phyloP scores from a whole-genome alignment of 805 yeast genomes.

The Saturnispora mendoncae region DNA sequence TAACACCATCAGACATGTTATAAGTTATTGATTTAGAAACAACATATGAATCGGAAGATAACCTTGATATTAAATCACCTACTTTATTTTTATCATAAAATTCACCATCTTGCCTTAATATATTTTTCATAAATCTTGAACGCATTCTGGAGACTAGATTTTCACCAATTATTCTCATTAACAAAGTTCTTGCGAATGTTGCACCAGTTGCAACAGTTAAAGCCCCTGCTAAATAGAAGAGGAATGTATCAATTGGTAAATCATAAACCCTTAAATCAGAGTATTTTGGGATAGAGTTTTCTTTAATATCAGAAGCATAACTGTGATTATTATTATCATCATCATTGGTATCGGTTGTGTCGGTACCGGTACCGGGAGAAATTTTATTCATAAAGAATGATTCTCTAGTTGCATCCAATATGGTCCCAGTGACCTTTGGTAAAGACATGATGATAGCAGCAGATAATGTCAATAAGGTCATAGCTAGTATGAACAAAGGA shows the following conservation, averaged over 20 bases:
- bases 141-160: constrained; percentile 78
- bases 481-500: constrained; percentile 35
- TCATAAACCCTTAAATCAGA: constrained; percentile 41
- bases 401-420: constrained; percentile 39
- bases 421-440: constrained; percentile 49
- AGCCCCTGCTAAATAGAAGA: constrained; percentile 48
- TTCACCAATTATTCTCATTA: constrained; percentile 77
- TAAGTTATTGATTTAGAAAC: constrained; percentile 82
- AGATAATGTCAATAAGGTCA: constrained; percentile 36
- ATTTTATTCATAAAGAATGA: constrained; percentile 1
- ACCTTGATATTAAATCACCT: constrained; percentile 83
- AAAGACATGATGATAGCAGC: constrained; percentile 43
- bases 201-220: constrained; percentile 69
- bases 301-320: constrained; percentile 18
- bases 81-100: constrained; percentile 85
- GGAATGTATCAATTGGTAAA: constrained; percentile 50
- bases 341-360: too few relatives aligned
- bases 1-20: constrained; percentile 82
- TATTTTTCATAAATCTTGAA: constrained; percentile 65
- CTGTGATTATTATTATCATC: background rate
- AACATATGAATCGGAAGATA: constrained; percentile 83
- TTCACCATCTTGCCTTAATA: constrained; percentile 79
- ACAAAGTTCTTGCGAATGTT: constrained; percentile 68
- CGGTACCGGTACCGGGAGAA: too few relatives aligned
- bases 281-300: constrained; percentile 11